Conservation (phyloP, 1,139 yeast species). For the Hanseniaspora gamundiae region DNA sequence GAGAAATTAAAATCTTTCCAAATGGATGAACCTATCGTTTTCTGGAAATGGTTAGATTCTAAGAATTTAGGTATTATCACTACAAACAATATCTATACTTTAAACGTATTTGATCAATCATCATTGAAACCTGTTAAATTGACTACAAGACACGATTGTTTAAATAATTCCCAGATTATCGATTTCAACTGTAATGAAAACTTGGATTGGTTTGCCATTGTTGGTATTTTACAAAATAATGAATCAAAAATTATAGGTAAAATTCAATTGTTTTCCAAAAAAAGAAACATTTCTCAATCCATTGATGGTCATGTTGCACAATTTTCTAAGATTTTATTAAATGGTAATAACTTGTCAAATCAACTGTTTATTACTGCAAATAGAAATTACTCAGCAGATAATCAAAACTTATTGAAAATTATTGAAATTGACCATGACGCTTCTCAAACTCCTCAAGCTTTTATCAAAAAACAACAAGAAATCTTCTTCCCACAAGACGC, state of each 20-base stretch:
- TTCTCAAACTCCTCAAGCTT: constrained; percentile 59
- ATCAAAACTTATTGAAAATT: constrained; percentile 80
- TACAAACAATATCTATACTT: constrained; percentile 57
- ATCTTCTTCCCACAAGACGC: constrained; percentile 97
- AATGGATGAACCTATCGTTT: constrained; percentile 78
- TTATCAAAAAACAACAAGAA: constrained; percentile 82
- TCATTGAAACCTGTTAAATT: constrained; percentile 63
- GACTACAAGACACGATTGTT: constrained; percentile 72
- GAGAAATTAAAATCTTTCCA: constrained; percentile 84
- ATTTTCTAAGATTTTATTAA: constrained; percentile 65
- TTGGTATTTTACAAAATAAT: constrained; percentile 90
- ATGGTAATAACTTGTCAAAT: constrained; percentile 43
- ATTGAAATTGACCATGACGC: constrained; percentile 94
- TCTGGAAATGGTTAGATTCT: constrained; percentile 88
- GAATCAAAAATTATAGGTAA: constrained; percentile 87
- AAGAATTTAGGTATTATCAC: constrained; percentile 76
- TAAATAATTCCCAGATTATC: constrained; percentile 79
- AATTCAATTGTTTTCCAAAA: constrained; percentile 80
- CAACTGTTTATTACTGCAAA: constrained; percentile 84
- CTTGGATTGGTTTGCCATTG: constrained; percentile 87
- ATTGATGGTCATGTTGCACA: constrained; percentile 96
- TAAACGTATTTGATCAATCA: constrained; percentile 81
- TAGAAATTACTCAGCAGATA: constrained; percentile 59
- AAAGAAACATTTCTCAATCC: constrained; percentile 88
- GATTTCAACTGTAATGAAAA: constrained; percentile 75